Evolutionary conservation across 495 filamentous ascomycete genomes (phyloP).

Genomic region (Aspergillus funiculosus): DNA sequence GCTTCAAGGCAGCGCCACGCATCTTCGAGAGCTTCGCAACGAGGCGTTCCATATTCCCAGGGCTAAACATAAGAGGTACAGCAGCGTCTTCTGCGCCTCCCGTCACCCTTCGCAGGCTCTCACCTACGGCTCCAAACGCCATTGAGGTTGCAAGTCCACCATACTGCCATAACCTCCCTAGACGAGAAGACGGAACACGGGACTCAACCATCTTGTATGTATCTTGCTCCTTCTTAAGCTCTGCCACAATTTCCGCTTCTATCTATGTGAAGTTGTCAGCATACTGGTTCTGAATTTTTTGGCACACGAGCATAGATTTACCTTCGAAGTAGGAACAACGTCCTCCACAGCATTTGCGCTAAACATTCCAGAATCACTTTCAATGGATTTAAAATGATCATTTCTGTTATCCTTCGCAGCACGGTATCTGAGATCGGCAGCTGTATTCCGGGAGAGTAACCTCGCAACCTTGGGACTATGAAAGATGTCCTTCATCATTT

Average conservation of each 20-base stretch:
- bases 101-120: slow-evolving; percentile 68
- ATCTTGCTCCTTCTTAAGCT: slow-evolving; percentile 18
- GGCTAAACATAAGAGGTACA: slow-evolving; percentile 81
- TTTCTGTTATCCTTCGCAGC: background rate
- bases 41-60: slow-evolving; percentile 83
- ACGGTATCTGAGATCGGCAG: slow-evolving; percentile 10
- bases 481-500: slow-evolving; percentile 57
- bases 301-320: slow-evolving; percentile 6
- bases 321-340: slow-evolving; percentile 12
- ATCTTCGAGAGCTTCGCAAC: slow-evolving; percentile 90
- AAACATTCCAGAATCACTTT: slow-evolving; percentile 8
- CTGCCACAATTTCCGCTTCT: slow-evolving; percentile 10
- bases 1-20: slow-evolving; percentile 95
- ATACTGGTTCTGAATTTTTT: background rate
- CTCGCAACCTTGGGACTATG: slow-evolving; percentile 54
- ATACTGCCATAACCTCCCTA: slow-evolving; percentile 91
- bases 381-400: background rate
- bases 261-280: slow-evolving; percentile 13
- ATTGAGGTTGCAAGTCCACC: slow-evolving; percentile 88
- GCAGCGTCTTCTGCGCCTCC: slow-evolving; percentile 52
- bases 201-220: slow-evolving; percentile 79
- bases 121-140: slow-evolving; percentile 87
- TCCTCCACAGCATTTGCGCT: slow-evolving; percentile 23
- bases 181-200: slow-evolving; percentile 77
- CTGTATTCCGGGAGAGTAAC: slow-evolving; percentile 38